Evolutionary conservation across 805 yeast genomes (phyloP).

Genomic region (Candida multigemmis): DNA sequence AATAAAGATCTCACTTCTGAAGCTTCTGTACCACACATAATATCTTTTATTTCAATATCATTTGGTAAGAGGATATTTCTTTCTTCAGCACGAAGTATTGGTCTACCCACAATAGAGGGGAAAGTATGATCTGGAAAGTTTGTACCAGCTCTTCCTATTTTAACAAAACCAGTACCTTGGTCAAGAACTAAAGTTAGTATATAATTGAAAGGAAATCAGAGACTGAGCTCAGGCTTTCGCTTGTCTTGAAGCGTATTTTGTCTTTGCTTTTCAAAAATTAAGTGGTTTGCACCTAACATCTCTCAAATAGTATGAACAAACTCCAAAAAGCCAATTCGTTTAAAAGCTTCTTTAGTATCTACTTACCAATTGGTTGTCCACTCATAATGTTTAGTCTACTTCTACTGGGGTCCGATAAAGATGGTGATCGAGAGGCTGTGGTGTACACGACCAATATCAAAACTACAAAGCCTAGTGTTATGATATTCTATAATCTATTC

Average conservation of each 20-base stretch:
- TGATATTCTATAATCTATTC: conserved; percentile 1
- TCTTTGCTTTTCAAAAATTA: background rate
- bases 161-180: conserved; percentile 98
- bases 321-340: background rate
- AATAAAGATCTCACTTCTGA: conserved; percentile 80
- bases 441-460: no score
- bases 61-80: conserved; percentile 47
- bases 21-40: conserved; percentile 98
- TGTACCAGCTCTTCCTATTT: conserved; percentile 93
- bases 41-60: conserved; percentile 75
- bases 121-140: conserved; percentile 96
- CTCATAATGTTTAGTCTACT: conserved; percentile 14
- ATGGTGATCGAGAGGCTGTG: no score
- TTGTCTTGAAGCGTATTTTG: no score
- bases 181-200: conserved; percentile 58
- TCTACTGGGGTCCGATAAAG: no score
- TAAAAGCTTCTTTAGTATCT: background rate
- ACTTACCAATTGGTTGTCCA: conserved; percentile 23
- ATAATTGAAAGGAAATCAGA: background rate
- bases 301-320: conserved; percentile 1
- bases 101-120: conserved; percentile 96
- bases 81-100: conserved; percentile 94
- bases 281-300: background rate
- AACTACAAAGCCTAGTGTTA: no score
- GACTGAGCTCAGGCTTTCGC: no score